Base-by-base conservation (phyloP, 768 basidiomycete species). In the Trametes maxima region DNA sequence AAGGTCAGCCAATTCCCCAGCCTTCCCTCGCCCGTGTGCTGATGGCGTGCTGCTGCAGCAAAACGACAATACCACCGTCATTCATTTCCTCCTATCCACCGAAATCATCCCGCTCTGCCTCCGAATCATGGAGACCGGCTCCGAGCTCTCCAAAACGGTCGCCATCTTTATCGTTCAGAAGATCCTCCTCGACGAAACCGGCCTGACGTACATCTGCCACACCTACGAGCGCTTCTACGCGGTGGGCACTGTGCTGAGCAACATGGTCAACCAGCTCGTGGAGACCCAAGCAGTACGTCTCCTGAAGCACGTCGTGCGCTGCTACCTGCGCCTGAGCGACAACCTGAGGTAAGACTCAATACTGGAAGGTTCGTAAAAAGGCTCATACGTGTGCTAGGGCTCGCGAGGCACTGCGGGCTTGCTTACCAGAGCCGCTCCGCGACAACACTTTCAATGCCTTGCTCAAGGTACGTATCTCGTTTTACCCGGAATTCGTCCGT, bases 91-190 rank as follows among this genome's bases (percentile, higher is more conserved):
- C 44, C 85, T 99, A 46, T 97, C 95, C 4, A 99, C 97, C 55
- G 97, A 99, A 80, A 99, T 99, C 74, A 99, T 99, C 72, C 97
- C 97, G 37, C 89, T 99, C 65, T 99, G 97, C 73, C 86, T 99
- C 52, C 90, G 97, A 54, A 99, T 99, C 75, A 99, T 99, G 97
- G 97, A 99, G 76, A 98, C 97, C 3, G 97, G 97, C 44, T 97
- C 95, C 3, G 97, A 99, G 69, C 85, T 99, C 17, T 94, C 92
- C 60, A 99, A 99, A 78, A 99, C 97, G 0, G 97, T 99, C 46
- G 97, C 97, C 44, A 99, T 99, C 70, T 99, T 99, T 76, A 99
- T 99, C 70, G 97, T 99, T 3, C 97, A 99, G 75, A 99, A 99
- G 70, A 93, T 94, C 60, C 82, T 99, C 16, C 82, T 98, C 54